A percentile compares a stretch with the other conserved stretches of the same genome.
phyloP scores from a whole-genome alignment of 495 filamentous ascomycete genomes.

The Tuber aestivum region DNA sequence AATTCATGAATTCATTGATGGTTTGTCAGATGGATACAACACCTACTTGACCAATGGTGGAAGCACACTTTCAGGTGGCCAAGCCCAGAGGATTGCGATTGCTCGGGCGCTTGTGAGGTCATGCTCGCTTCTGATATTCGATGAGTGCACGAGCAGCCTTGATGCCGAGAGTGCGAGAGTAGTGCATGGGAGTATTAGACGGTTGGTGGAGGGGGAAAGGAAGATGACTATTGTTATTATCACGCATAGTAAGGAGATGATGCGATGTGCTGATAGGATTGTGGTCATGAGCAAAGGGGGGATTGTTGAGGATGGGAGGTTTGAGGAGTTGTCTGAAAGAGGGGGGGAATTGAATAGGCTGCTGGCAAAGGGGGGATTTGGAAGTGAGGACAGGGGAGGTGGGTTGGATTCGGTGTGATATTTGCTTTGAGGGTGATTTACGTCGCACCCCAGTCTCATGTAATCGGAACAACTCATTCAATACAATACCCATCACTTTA shows the following conservation, averaged over 20 bases:
- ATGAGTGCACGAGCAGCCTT: slow-evolving; percentile 80
- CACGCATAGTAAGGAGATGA: slow-evolving; percentile 65
- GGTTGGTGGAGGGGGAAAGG: slow-evolving; percentile 47
- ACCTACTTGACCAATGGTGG: slow-evolving; percentile 63
- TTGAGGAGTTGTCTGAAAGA: slow-evolving; percentile 18
- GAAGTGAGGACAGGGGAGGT: neutral
- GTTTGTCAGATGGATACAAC: slow-evolving; percentile 66
- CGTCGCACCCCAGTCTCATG: neutral
- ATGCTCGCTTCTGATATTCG: slow-evolving; percentile 69
- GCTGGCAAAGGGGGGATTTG: slow-evolving; percentile 9
- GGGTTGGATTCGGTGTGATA: neutral
- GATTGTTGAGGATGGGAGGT: slow-evolving; percentile 58
- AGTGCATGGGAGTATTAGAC: slow-evolving; percentile 58
- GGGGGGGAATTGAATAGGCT: slow-evolving; percentile 27
- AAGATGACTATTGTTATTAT: slow-evolving; percentile 62
- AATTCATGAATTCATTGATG: slow-evolving; percentile 72
- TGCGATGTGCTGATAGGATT: slow-evolving; percentile 65
- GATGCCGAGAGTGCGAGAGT: slow-evolving; percentile 64
- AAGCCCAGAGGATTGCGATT: slow-evolving; percentile 75
- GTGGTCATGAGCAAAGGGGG: slow-evolving; percentile 65
- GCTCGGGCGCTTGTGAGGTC: slow-evolving; percentile 68
- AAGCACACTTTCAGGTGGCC: slow-evolving; percentile 70
- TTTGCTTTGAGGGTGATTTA: neutral
- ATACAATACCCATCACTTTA: neutral
- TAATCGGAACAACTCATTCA: neutral